A percentile compares a stretch with the other conserved stretches of the same genome.
Conservation (phyloP, 352 stramenopile genomes). For the Pythium inflatum region DNA sequence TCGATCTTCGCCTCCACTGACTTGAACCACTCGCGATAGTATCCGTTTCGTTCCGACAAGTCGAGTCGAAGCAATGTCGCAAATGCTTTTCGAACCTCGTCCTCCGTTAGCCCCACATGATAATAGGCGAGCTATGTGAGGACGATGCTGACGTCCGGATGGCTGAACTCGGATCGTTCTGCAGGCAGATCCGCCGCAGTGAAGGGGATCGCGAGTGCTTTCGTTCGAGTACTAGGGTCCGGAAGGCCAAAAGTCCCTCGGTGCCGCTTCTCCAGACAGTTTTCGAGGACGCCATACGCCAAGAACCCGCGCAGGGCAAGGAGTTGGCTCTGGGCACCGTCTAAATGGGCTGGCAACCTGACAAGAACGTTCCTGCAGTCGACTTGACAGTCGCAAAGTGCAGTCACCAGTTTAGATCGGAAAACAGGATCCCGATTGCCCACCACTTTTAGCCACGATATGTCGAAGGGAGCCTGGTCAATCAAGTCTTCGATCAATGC, state of each 20-base stretch:
- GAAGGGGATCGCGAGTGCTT: slow-evolving; percentile 87
- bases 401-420: slow-evolving; percentile 30
- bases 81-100: slow-evolving; percentile 8
- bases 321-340: slow-evolving; percentile 39
- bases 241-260: slow-evolving; percentile 79
- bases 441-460: slow-evolving; percentile 63
- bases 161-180: slow-evolving; percentile 24
- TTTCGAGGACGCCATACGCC: slow-evolving; percentile 73
- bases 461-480: slow-evolving; percentile 51
- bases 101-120: slow-evolving; percentile 12
- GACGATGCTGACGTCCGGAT: slow-evolving; percentile 23
- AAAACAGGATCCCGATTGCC: slow-evolving; percentile 29
- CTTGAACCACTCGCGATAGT: slow-evolving; percentile 75
- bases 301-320: slow-evolving; percentile 76
- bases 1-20: slow-evolving; percentile 34
- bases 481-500: slow-evolving; percentile 72
- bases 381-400: background rate
- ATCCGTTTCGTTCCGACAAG: slow-evolving; percentile 22
- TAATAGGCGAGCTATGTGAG: slow-evolving; percentile 25
- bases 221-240: slow-evolving; percentile 40
- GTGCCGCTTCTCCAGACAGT: slow-evolving; percentile 84
- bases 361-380: slow-evolving; percentile 28
- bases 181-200: slow-evolving; percentile 57
- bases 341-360: background rate
- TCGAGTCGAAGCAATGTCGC: slow-evolving; percentile 11